These are phyloP conservation scores for Neurospora hispaniola DNA, from an alignment of 495 filamentous ascomycete genomes.

Conservation along the genomic window DNA sequence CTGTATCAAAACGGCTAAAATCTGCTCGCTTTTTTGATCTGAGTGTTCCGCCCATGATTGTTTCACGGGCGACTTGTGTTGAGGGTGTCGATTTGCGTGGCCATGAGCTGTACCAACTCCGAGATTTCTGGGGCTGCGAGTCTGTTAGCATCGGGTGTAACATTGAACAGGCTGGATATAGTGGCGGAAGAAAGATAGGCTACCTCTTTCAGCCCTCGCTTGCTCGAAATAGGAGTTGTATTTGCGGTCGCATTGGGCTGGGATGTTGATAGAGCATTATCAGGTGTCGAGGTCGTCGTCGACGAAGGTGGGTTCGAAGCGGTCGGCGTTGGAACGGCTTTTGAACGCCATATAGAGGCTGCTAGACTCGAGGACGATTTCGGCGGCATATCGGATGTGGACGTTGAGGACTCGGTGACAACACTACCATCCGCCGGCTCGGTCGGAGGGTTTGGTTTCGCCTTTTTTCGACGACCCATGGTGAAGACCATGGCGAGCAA, in stretches of 20 bases:
- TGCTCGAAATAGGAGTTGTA: neutral
- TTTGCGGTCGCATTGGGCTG: conserved; percentile 2
- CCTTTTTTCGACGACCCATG: conserved; percentile 55
- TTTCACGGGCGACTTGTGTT: conserved; percentile 68
- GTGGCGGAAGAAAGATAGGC: neutral
- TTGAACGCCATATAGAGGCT: neutral
- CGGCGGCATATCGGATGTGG: conserved; percentile 6
- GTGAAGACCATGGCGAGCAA: conserved; percentile 1
- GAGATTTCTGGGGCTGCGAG: conserved; percentile 41
- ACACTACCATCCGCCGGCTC: conserved; percentile 30
- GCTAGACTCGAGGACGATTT: conserved; percentile 1
- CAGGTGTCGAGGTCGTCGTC: conserved; percentile 1
- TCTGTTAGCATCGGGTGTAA: conserved; percentile 6
- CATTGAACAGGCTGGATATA: neutral
- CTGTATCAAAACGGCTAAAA: conserved; percentile 36
- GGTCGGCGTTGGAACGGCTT: neutral
- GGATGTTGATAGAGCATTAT: conserved; percentile 1
- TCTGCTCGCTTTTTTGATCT: conserved; percentile 29
- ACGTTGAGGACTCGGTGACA: conserved; percentile 14
- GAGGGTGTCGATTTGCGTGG: conserved; percentile 61
- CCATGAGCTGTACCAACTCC: conserved; percentile 59
- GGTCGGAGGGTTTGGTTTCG: conserved; percentile 42
- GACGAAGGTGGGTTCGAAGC: neutral
- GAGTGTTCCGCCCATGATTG: conserved; percentile 49
- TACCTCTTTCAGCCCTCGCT: conserved; percentile 13